Evolutionary conservation across 2,329 filamentous ascomycete species (phyloP), one percentile per base, ranked within the genome.

Genomic region (Tolypocladium ovalisporum): DNA sequence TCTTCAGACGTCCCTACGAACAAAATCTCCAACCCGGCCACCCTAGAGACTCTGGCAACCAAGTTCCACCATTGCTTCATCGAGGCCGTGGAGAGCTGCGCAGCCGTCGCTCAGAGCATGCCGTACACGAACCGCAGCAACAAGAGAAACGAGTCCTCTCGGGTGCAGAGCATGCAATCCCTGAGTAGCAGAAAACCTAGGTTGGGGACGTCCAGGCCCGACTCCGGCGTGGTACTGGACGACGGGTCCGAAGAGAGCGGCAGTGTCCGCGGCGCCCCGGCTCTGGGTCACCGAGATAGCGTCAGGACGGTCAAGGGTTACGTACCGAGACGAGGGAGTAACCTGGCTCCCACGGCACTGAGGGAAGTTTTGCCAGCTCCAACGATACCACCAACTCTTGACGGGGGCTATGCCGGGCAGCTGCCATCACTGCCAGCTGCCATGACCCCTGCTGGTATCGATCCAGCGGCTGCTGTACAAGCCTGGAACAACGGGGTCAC

Each of bases 51-150:
- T 0, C 62, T 75, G 1, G 69, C 71, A 0, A 71, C 69, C 19
- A 71, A 73, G 54, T 74, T 74, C 56, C 71, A 72, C 39, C 72
- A 74, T 40, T 73, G 71, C 60, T 75, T 75, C 56, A 62, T 74
- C 24, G 72, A 75, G 58, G 71, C 71, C 0, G 60, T 75, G 3
- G 68, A 73, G 29, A 66, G 69, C 17, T 75, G 73, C 55, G 68
- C 71, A 37, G 55, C 62, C 34, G 62, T 67, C 27, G 72, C 72
- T 0, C 69, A 72, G 55, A 70, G 59, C 47, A 72, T 70, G 67
- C 73, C 72, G 1, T 75, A 75, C 57, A 65, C 70, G 1, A 75
- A 75, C 58, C 64, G 73, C 13, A 74, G 73, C 61, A 75, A 74
- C 64, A 74, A 74, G 58, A 71, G 70, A 58, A 67, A 64, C 52